Evolutionary conservation across 2,329 filamentous ascomycete genomes (phyloP).

Genomic region (Apiospora malaysiana): DNA sequence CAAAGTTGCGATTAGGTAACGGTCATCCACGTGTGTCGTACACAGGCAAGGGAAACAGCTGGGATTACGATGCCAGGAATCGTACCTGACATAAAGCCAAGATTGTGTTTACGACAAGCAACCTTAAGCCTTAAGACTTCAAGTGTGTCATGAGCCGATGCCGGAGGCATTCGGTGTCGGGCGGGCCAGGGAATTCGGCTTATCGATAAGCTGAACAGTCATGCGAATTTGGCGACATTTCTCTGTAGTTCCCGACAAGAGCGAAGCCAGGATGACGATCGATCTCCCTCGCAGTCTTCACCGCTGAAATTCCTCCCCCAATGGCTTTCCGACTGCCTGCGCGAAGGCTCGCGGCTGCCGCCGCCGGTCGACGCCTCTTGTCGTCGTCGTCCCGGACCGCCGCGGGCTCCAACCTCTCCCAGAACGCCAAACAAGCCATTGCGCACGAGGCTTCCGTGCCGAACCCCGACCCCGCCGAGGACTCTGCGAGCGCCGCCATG

Average conservation of each 20-base stretch:
- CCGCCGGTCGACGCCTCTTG: slow-evolving; percentile 30
- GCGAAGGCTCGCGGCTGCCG: slow-evolving; percentile 29
- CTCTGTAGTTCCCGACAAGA: neutral
- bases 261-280: neutral
- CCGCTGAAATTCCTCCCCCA: neutral
- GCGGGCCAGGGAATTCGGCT: neutral
- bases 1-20: neutral
- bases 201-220: slow-evolving; percentile 7
- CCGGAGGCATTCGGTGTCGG: slow-evolving; percentile 2
- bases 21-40: neutral
- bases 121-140: neutral
- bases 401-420: slow-evolving; percentile 35
- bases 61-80: neutral
- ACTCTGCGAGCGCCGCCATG: slow-evolving; percentile 66
- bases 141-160: slow-evolving; percentile 14
- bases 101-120: neutral
- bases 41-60: neutral
- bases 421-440: slow-evolving; percentile 33
- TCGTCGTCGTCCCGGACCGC: slow-evolving; percentile 34
- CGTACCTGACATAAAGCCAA: neutral
- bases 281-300: slow-evolving; percentile 1
- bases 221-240: neutral
- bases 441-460: slow-evolving; percentile 37
- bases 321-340: slow-evolving; percentile 37
- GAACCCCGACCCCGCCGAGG: slow-evolving; percentile 39